Evolutionary conservation across 2,329 filamentous ascomycete genomes (phyloP), one percentile per base, ranked within the genome.

Genomic region (Hypoxylon rubiginosum): DNA sequence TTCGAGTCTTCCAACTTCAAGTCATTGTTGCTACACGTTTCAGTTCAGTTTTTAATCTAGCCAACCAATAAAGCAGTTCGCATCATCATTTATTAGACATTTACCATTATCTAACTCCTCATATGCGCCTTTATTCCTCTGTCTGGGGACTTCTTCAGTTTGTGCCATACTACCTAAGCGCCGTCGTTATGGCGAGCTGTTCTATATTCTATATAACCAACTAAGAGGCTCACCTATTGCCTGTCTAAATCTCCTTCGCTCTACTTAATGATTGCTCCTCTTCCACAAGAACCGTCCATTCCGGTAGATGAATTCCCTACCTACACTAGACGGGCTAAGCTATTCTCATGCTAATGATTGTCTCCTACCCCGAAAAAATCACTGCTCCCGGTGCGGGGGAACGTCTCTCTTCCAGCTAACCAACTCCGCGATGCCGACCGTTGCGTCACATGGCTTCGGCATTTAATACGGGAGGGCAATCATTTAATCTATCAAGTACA

Each of bases 341-440:
- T 59, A 57, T 55, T 50, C 34, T 8, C 34, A 41, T 19, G 28
- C 15, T n/a, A 39, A 30, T 17, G 39, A 32, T 65, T 26, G 43
- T 26, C 15, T 17, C 39, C n/a, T 41, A 21, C 39, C 39, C 39
- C n/a, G 17, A 43, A n/a, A 9, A n/a, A 21, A 41, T 50, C 54
- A 59, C 45, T 43, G 41, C 48, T 62, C 46, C 59, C 60, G 60
- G 49, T 69, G 67, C 67, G 67, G 67, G 67, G 39, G 67, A 67
- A 62, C 43, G 13, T 15, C 39, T 59, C 21, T 24, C 45, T 46
- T 11, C 51, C 34, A 39, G 34, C 34, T 56, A 58, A 41, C 24
- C 34, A 32, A 45, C 57, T 56, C 49, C 54, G 50, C 54, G 56
- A 58, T 61, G 59, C 63, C 59, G 60, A 59, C 56, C 60, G 15